Conservation (phyloP, 2,329 filamentous ascomycete genomes). For the Talaromyces sp. region DNA sequence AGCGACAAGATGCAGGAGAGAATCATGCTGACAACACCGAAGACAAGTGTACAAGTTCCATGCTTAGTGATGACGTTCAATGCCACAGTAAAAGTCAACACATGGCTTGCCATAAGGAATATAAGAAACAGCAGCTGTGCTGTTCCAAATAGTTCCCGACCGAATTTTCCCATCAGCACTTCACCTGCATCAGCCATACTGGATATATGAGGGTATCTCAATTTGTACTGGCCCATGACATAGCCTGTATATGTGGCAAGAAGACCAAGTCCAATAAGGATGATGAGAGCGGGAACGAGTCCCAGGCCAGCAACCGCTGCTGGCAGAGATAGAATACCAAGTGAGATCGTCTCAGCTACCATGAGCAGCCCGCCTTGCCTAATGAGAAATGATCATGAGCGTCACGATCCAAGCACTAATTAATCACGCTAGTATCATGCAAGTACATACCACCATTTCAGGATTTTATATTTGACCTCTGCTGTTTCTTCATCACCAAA, state of each 20-base stretch:
- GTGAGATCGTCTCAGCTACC: no score
- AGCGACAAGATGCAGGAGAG: slow-evolving; percentile 63
- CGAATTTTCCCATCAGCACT: slow-evolving; percentile 62
- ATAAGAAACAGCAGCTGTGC: slow-evolving; percentile 66
- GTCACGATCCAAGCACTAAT: no score
- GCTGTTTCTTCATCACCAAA: slow-evolving; percentile 21
- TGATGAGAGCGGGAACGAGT: slow-evolving; percentile 48
- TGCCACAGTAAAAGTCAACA: slow-evolving; percentile 70
- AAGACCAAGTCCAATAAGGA: slow-evolving; percentile 58
- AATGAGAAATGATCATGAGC: no score
- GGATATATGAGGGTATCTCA: slow-evolving; percentile 60
- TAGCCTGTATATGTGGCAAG: slow-evolving; percentile 62
- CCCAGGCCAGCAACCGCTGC: slow-evolving; percentile 22
- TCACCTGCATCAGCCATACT: slow-evolving; percentile 70
- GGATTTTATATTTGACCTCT: slow-evolving; percentile 23
- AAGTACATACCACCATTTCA: slow-evolving; percentile 40
- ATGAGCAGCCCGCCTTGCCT: no score
- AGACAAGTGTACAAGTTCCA: slow-evolving; percentile 65
- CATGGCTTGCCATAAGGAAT: slow-evolving; percentile 72
- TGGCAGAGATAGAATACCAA: slow-evolving; percentile 21
- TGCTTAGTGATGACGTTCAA: slow-evolving; percentile 66
- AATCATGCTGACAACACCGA: slow-evolving; percentile 60
- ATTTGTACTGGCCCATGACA: slow-evolving; percentile 63
- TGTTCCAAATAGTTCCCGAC: slow-evolving; percentile 64
- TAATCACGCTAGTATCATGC: slow-evolving; percentile 45